Conservation (phyloP, 495 filamentous ascomycete species). For the Massariosphaeria phaeospora region DNA sequence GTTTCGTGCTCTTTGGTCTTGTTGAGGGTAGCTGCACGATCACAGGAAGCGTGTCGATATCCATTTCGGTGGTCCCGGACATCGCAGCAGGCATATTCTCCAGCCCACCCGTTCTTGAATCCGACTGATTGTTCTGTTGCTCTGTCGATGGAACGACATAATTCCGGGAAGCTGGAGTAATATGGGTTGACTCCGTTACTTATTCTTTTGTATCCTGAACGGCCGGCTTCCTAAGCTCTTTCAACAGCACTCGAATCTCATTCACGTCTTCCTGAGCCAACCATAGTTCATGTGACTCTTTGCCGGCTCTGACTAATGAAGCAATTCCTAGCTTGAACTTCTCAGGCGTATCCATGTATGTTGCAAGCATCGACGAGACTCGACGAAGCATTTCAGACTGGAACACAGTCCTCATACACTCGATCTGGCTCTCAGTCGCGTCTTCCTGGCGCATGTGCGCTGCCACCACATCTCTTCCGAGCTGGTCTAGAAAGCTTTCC, state of each 20-base stretch:
- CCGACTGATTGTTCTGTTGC: too few species aligned
- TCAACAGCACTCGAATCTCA: too few species aligned
- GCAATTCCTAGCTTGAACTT: slow-evolving; percentile 11
- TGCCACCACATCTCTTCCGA: slow-evolving; percentile 7
- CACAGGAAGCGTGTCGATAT: too few species aligned
- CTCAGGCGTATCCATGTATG: slow-evolving; percentile 4
- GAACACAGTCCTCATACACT: slow-evolving; percentile 3
- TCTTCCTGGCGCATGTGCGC: slow-evolving; percentile 15
- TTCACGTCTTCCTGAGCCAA: background rate
- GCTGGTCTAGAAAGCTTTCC: slow-evolving; percentile 8
- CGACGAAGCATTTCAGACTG: slow-evolving; percentile 3
- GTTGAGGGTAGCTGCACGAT: too few species aligned
- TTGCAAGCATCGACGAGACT: slow-evolving; percentile 8
- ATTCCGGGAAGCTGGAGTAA: too few species aligned
- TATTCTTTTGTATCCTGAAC: background rate
- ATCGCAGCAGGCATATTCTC: too few species aligned
- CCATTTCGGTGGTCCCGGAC: too few species aligned
- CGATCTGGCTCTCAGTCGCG: slow-evolving; percentile 1
- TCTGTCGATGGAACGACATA: too few species aligned
- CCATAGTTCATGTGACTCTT: background rate
- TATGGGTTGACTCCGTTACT: too few species aligned
- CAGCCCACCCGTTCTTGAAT: too few species aligned
- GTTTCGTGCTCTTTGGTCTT: too few species aligned
- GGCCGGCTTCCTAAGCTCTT: background rate
- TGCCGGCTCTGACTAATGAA: background rate